A percentile compares a stretch with the other conserved stretches of the same genome.
Conservation (phyloP, 495 filamentous ascomycete genomes). For the Daldinia childiae region DNA sequence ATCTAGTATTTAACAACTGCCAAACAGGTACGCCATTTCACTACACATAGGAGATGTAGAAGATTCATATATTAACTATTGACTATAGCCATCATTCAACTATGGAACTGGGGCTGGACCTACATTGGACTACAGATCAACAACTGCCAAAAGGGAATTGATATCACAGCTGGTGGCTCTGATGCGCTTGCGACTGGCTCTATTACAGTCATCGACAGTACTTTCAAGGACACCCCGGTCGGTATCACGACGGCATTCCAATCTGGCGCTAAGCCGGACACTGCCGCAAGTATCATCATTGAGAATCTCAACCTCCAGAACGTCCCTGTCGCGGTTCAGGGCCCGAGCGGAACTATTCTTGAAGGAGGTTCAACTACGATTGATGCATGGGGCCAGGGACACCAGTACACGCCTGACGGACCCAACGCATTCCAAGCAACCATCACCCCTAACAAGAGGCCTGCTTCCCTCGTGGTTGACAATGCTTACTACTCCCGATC, state of each 20-base stretch:
- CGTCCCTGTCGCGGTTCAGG: constrained; percentile 68
- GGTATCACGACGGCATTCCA: constrained; percentile 75
- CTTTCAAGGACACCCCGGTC: constrained; percentile 71
- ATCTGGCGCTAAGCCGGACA: constrained; percentile 56
- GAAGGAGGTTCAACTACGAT: constrained; percentile 67
- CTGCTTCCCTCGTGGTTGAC: constrained; percentile 49
- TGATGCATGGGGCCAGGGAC: constrained; percentile 58
- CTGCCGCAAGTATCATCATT: constrained; percentile 62
- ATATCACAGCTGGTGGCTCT: constrained; percentile 64
- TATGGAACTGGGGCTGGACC: constrained; percentile 66
- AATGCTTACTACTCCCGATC: constrained; percentile 62
- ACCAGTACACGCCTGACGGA: constrained; percentile 56
- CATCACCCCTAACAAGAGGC: constrained; percentile 53
- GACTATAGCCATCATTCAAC: constrained; percentile 57
- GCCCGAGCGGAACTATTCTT: constrained; percentile 62
- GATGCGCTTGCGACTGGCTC: constrained; percentile 64
- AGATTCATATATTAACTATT: neutral
- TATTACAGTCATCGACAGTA: constrained; percentile 74
- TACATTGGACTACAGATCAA: constrained; percentile 67
- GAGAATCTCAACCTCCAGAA: constrained; percentile 76
- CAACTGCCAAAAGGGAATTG: constrained; percentile 70
- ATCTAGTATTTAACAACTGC: constrained; percentile 71
- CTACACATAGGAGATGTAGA: neutral
- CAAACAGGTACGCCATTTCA: constrained; percentile 47
- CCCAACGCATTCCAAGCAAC: constrained; percentile 46